Conservation (phyloP, 129 eudicot genomes). For the Oenanthe sinensis region DNA sequence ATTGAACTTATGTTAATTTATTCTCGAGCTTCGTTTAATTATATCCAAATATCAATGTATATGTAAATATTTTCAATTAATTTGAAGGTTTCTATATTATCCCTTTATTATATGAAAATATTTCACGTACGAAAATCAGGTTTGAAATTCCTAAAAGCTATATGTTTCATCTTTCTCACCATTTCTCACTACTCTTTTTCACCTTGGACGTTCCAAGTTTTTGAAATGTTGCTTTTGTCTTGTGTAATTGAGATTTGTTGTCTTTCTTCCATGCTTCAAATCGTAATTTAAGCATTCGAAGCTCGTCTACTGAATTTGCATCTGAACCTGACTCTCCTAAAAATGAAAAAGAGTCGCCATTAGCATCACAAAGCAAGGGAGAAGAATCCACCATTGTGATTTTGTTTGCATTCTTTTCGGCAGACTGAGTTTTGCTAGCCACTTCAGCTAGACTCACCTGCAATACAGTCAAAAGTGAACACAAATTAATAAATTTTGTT, state of each 20-base stretch:
- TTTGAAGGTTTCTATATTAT: not conserved
- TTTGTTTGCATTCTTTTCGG: not conserved
- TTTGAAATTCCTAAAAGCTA: not conserved
- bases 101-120: not conserved
- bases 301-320: conserved; percentile 31
- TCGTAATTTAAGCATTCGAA: conserved; percentile 34
- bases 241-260: conserved; percentile 36
- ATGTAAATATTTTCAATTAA: not conserved
- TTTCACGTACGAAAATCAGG: not conserved
- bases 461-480: not conserved
- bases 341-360: not conserved
- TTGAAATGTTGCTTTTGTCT: conserved; percentile 33
- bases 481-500: not conserved
- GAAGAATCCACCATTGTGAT: not conserved
- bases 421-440: not conserved
- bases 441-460: conserved; percentile 35
- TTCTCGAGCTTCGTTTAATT: not conserved
- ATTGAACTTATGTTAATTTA: too few relatives aligned
- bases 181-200: conserved; percentile 25
- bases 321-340: not conserved
- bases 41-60: too few relatives aligned
- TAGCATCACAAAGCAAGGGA: conserved; percentile 1
- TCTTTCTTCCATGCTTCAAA: conserved; percentile 71
- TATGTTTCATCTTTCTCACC: conserved; percentile 31
- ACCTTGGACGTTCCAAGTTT: conserved; percentile 29